These are phyloP conservation scores for Fusarium subtropicale DNA, from an alignment of 2,329 filamentous ascomycete species.

Conservation along the genomic window DNA sequence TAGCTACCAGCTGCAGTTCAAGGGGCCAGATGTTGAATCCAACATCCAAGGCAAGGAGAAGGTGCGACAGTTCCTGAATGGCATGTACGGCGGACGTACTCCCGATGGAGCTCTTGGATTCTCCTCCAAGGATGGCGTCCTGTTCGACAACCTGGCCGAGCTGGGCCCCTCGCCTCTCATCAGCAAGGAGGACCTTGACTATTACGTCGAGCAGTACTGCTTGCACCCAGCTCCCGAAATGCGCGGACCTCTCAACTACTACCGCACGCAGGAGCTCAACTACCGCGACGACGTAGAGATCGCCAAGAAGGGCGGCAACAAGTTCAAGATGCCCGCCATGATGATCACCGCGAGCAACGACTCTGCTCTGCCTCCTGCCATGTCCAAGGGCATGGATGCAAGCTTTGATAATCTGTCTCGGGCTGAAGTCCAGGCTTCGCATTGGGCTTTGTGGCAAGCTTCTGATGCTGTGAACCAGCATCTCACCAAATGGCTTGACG, in stretches of 20 bases:
- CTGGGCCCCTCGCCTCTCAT: constrained; percentile 70
- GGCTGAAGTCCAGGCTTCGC: constrained; percentile 73
- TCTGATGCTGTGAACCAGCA: constrained; percentile 76
- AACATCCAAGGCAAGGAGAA: constrained; percentile 67
- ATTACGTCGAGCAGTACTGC: constrained; percentile 79
- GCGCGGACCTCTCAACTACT: constrained; percentile 88
- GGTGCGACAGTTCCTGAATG: constrained; percentile 76
- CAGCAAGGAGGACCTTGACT: constrained; percentile 76
- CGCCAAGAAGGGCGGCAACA: constrained; percentile 63
- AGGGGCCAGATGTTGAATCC: constrained; percentile 73
- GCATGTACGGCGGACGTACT: constrained; percentile 75
- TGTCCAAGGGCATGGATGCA: constrained; percentile 78
- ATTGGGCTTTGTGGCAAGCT: constrained; percentile 87
- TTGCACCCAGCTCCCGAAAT: constrained; percentile 69
- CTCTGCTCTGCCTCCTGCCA: constrained; percentile 74
- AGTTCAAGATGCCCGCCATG: constrained; percentile 73
- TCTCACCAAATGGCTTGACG: constrained; percentile 73
- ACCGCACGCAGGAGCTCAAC: constrained; percentile 79
- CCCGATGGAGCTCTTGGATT: constrained; percentile 69
- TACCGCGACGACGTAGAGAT: constrained; percentile 77
- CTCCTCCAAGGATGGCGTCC: constrained; percentile 68
- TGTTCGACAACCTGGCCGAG: constrained; percentile 70
- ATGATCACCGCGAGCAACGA: constrained; percentile 81
- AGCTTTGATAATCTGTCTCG: constrained; percentile 73
- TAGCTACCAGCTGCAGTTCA: constrained; percentile 85